Base-by-base conservation (phyloP, 2,329 filamentous ascomycete species). In the Fusarium veterinarium region DNA sequence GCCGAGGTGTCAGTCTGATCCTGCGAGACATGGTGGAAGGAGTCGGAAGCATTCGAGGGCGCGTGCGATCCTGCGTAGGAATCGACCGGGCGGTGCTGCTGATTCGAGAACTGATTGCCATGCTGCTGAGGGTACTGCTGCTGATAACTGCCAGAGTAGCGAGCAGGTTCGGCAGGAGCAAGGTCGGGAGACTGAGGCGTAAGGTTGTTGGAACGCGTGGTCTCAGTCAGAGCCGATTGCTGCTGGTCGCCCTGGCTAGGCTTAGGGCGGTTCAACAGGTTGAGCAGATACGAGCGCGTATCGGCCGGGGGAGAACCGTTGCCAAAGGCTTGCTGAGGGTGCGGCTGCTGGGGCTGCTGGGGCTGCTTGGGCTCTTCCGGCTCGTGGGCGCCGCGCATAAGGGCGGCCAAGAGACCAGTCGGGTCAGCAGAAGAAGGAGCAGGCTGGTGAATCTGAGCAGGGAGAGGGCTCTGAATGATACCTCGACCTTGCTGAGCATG, bases 271-370 rank as follows among this genome's bases (percentile, higher is more conserved):
- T 95, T 96, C 72, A 99, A 88, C 65, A 98, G 86, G 76, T 94
- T 92, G 70, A 98, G 90, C 52, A 99, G 86, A 79, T 96, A 93
- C 72, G 95, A 91, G 81, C 97, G 93, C 8, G 95, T 93, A 80
- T 94, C 92, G 51, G 90, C 87, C 28, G 88, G 83, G 59, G 90
- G 88, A 46, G 88, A 84, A 38, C 84, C 84, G 31, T 84, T 81
- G 71, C 82, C 84, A 82, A 87, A 88, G 42, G 82, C 75, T 60
- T 77, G 80, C 48, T 76, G 61, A 53, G 68, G 76, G 59, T 61
- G 69, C 53, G 45, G 77, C 49, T 67, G 74, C 61, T 72, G 77
- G 60, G 45, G 77, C 49, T 67, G 74, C 61, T 72, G 77, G 60
- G 67, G 52, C 42, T 76, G 76, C 67, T 79, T 80, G 12, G 82